phyloP scores from a whole-genome alignment of 192 early-diverging fungal genomes.

The Gamsiella multidivaricata region DNA sequence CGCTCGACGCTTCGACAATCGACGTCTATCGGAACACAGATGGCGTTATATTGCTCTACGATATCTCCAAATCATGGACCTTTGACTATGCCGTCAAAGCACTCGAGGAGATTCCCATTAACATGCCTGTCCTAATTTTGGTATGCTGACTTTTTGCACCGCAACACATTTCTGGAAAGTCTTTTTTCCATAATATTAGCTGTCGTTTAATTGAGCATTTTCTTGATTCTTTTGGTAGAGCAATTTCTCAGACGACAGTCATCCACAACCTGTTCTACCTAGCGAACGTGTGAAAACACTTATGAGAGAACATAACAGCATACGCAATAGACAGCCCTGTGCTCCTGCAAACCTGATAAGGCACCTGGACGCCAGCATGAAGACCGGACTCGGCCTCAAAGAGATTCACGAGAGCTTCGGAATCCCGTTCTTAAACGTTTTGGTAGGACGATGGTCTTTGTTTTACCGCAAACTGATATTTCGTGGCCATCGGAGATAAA shows the following conservation, averaged over 20 bases:
- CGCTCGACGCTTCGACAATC: conserved; percentile 67
- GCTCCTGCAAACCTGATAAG: conserved; percentile 62
- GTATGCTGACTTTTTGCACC: conserved; percentile 46
- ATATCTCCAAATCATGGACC: conserved; percentile 71
- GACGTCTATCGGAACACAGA: conserved; percentile 71
- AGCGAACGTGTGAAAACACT: conserved; percentile 16
- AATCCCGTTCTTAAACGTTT: conserved; percentile 66
- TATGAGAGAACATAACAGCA: conserved; percentile 25
- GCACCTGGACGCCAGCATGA: conserved; percentile 65
- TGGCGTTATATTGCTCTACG: conserved; percentile 66
- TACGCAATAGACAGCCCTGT: conserved; percentile 21
- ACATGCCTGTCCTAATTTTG: conserved; percentile 61
- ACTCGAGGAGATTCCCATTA: conserved; percentile 55
- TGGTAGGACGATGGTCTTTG: conserved; percentile 49
- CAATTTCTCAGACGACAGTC: conserved; percentile 54
- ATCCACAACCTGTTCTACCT: not conserved
- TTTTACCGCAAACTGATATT: not conserved
- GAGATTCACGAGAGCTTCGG: conserved; percentile 67
- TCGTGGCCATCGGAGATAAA: too few species aligned
- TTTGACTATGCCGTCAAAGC: conserved; percentile 65
- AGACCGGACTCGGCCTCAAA: conserved; percentile 61
- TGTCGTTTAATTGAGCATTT: not conserved
- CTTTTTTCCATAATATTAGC: too few species aligned
- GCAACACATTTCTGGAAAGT: too few species aligned
- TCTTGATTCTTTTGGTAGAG: conserved; percentile 39